phyloP scores from a whole-genome alignment of 2,329 filamentous ascomycete species.

The Aspergillus viridinutans region DNA sequence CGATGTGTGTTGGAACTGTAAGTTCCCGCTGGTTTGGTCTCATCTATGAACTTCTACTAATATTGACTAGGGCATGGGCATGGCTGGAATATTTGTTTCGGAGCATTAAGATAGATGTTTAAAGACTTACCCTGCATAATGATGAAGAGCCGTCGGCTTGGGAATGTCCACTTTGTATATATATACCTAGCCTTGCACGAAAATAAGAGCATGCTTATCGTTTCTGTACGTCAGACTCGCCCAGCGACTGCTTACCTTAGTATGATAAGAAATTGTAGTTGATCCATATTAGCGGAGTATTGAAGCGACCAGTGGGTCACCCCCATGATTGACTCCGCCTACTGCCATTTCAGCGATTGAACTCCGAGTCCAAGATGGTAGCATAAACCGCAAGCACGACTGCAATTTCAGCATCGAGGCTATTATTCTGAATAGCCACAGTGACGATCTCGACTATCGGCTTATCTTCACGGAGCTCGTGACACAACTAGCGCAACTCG shows the following conservation, averaged over 20 bases:
- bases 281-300: neutral
- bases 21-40: constrained; percentile 40
- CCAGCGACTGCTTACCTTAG: neutral
- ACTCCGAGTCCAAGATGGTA: neutral
- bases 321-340: neutral
- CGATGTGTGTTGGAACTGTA: constrained; percentile 88
- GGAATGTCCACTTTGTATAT: neutral
- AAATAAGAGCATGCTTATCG: neutral
- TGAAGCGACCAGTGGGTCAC: neutral
- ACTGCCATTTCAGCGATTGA: neutral
- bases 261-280: neutral
- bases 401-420: neutral
- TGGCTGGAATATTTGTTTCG: constrained; percentile 90
- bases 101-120: constrained; percentile 54
- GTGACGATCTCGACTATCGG: neutral
- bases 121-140: neutral
- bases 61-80: constrained; percentile 54
- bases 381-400: neutral
- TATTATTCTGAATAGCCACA: neutral
- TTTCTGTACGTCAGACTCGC: neutral
- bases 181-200: neutral
- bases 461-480: neutral
- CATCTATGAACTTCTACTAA: neutral
- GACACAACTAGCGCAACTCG: neutral
- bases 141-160: neutral